Percentiles rank a stretch among this genome's conserved stretches.
These are phyloP conservation scores for Coccinonectria pachysandricola DNA, from an alignment of 2,329 filamentous ascomycete genomes.

Conservation along the genomic window DNA sequence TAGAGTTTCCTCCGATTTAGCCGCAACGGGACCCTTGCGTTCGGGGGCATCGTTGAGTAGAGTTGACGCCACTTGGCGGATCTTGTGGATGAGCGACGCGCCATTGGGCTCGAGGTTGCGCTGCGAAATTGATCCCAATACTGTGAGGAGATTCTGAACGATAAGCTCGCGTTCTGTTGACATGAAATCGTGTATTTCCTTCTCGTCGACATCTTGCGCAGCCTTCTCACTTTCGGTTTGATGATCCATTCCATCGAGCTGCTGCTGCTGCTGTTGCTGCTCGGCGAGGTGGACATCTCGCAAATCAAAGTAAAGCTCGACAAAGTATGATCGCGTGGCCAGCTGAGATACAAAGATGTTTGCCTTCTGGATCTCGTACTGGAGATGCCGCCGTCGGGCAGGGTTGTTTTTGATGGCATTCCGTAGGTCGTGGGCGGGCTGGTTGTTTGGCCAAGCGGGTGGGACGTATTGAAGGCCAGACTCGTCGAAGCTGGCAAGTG, in stretches of 20 bases:
- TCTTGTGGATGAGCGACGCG: slow-evolving; percentile 64
- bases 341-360: slow-evolving; percentile 80
- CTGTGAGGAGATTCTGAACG: slow-evolving; percentile 64
- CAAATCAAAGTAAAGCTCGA: slow-evolving; percentile 75
- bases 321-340: slow-evolving; percentile 71
- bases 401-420: slow-evolving; percentile 39
- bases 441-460: slow-evolving; percentile 35
- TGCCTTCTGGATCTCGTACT: slow-evolving; percentile 85
- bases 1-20: slow-evolving; percentile 60
- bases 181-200: slow-evolving; percentile 53
- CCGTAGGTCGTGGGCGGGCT: slow-evolving; percentile 40
- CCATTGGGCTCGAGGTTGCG: slow-evolving; percentile 71
- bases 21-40: slow-evolving; percentile 38
- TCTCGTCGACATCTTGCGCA: slow-evolving; percentile 30
- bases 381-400: slow-evolving; percentile 45
- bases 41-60: slow-evolving; percentile 52
- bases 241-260: slow-evolving; percentile 25
- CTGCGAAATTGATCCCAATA: slow-evolving; percentile 69
- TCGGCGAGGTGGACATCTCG: slow-evolving; percentile 52
- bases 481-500: slow-evolving; percentile 33
- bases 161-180: slow-evolving; percentile 69
- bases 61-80: slow-evolving; percentile 73
- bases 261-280: slow-evolving; percentile 31
- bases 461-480: slow-evolving; percentile 41
- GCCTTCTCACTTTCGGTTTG: slow-evolving; percentile 27